Evolutionary conservation across 345 rosid genomes (phyloP).

Genomic region (Firmiana major): DNA sequence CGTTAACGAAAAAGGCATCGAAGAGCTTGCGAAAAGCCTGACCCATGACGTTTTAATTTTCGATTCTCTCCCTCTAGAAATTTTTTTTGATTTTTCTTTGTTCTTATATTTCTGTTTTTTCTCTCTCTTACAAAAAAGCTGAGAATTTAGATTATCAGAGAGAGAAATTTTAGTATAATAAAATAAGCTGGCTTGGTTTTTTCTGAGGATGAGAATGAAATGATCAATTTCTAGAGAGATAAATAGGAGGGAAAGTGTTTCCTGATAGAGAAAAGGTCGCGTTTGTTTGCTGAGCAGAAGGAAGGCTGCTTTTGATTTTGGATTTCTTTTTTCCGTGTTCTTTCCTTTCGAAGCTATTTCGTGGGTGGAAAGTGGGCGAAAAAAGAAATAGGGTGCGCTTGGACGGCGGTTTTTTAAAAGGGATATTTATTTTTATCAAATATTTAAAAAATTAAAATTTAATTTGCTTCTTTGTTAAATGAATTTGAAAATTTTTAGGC

Average conservation of each 20-base stretch:
- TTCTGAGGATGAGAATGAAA: neutral
- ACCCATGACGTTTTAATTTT: constrained; percentile 42
- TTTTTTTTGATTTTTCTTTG: neutral
- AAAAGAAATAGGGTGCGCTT: too few relatives aligned
- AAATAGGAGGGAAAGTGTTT: neutral
- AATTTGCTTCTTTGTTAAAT: too few relatives aligned
- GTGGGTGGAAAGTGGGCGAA: too few relatives aligned
- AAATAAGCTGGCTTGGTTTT: neutral
- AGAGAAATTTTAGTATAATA: neutral
- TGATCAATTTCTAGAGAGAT: neutral
- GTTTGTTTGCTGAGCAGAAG: neutral
- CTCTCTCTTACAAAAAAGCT: neutral
- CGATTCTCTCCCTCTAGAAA: neutral
- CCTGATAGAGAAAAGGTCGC: neutral
- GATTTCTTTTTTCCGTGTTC: neutral
- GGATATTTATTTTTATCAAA: too few relatives aligned
- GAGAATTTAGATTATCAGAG: neutral
- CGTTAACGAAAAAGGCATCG: constrained; percentile 81
- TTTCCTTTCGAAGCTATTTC: neutral
- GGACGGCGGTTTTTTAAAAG: too few relatives aligned
- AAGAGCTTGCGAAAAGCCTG: constrained; percentile 89
- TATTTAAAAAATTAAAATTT: too few relatives aligned
- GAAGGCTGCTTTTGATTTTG: neutral
- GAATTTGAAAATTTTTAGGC: too few relatives aligned
- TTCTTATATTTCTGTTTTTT: neutral